phyloP scores from a whole-genome alignment of 1,284 basidiomycete genomes.

The Irpex rosettiformis region DNA sequence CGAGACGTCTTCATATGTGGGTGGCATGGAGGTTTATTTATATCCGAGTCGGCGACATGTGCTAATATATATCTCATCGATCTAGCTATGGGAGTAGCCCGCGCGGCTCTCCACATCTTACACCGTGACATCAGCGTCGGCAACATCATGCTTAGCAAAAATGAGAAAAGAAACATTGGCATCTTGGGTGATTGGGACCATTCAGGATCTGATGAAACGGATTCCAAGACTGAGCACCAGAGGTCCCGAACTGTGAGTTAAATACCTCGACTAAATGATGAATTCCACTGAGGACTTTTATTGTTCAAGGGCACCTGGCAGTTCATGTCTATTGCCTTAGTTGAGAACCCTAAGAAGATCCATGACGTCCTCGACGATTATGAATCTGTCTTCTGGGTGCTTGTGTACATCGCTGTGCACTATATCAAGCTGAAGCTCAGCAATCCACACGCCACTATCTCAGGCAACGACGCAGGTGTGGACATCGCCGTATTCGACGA shows the following conservation, averaged over 20 bases:
- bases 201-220: neutral
- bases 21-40: too few species aligned
- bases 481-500: neutral
- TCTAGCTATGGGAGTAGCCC: too few species aligned
- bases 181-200: conserved; percentile 7
- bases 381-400: conserved; percentile 4
- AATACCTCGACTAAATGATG: neutral
- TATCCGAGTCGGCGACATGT: too few species aligned
- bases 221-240: neutral
- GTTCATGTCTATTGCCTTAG: conserved; percentile 5
- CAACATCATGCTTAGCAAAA: conserved; percentile 3
- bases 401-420: neutral
- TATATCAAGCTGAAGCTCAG: neutral
- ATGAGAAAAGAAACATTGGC: neutral
- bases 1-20: neutral
- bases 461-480: too few species aligned
- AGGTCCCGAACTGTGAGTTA: neutral
- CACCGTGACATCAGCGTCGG: conserved; percentile 6
- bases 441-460: too few species aligned
- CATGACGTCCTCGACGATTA: conserved; percentile 6
- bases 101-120: too few species aligned
- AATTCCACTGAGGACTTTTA: neutral
- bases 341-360: neutral
- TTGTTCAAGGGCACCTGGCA: conserved; percentile 3
- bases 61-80: too few species aligned